Evolutionary conservation across 225 moss, liverwort and hornwort genomes (phyloP).

Genomic region (Pleurozium schreberi): DNA sequence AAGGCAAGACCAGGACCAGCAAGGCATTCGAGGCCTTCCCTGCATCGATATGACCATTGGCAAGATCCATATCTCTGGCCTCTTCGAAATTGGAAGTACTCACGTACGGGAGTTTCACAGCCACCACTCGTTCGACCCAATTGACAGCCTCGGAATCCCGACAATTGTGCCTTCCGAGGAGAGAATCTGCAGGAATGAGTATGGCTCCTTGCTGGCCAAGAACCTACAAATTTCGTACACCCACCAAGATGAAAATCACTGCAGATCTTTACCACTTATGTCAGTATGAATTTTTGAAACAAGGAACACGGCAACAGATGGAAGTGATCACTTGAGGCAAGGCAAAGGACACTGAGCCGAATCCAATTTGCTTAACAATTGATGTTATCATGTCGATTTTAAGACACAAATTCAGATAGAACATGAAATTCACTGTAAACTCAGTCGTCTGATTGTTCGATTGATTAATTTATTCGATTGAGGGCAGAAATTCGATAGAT

Average conservation of each 20-base stretch:
- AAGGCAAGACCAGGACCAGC: constrained; percentile 39
- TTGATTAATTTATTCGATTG: neutral
- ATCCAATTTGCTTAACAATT: neutral
- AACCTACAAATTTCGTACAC: neutral
- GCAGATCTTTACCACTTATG: too few relatives aligned
- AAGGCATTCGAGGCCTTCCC: constrained; percentile 27
- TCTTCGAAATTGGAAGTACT: constrained; percentile 25
- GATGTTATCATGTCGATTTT: neutral
- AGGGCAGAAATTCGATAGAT: neutral
- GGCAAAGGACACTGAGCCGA: neutral
- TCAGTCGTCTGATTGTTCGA: too few relatives aligned
- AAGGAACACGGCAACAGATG: neutral
- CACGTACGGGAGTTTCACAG: constrained; percentile 41
- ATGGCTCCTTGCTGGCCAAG: constrained; percentile 20
- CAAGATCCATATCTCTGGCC: constrained; percentile 9
- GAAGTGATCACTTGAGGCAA: too few relatives aligned
- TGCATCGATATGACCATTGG: constrained; percentile 8
- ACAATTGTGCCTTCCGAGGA: constrained; percentile 19
- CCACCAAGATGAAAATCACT: neutral
- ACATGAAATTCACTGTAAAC: neutral
- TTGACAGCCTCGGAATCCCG: neutral
- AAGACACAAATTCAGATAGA: neutral
- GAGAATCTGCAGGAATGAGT: constrained; percentile 19
- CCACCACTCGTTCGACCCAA: constrained; percentile 35
- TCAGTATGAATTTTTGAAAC: too few relatives aligned